Base-by-base conservation (phyloP, 2,329 filamentous ascomycete species). In the Setomelanomma holmii region DNA sequence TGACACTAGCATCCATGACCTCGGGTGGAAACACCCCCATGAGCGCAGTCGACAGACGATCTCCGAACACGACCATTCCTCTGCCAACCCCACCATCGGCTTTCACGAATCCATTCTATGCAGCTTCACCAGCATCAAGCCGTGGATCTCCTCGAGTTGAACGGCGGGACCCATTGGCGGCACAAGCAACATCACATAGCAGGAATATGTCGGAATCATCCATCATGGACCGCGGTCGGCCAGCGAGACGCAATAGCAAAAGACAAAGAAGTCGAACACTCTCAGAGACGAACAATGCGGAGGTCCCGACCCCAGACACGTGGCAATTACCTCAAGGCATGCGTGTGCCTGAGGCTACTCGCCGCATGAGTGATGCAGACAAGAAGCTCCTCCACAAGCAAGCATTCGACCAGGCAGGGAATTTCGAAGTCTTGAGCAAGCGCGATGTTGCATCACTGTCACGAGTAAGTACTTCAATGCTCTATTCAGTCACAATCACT, bases 391-490 rank as follows among this genome's bases (percentile, higher is more conserved):
- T 77, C 17, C 70, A 75, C 35, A 71, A 73, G 46, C 75, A 77
- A 59, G 74, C 75, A 11, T 65, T 60, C 20, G 67, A 71, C 41
- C 74, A 77, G 49, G 74, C 73, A 14, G 68, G 72, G 22, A 75
- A 75, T 46, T 77, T 76, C 42, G 74, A 76, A 51, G 68, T 77
- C 17, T 63, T 77, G 24, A 70, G 73, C 51, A 72, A 74, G 55
- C 64, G 70, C 40, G 72, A 76, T 36, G 74, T 76, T 27, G 58
- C 69, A 44, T 76, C 78, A 16, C 79, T 91, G 4, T 89, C 88
- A 14, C 84, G 83, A 73, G 84, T 86, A 75, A 64, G 78, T 30
- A 23, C 7, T 43, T 20, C 23, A 23, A 47, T 7, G 27, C 40
- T 45, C 14, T 34, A 38, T 4, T 23, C 16, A 34, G n/a, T n/a